Conservation (phyloP, 345 rosid genomes). For the Melaleuca quinquenervia region DNA sequence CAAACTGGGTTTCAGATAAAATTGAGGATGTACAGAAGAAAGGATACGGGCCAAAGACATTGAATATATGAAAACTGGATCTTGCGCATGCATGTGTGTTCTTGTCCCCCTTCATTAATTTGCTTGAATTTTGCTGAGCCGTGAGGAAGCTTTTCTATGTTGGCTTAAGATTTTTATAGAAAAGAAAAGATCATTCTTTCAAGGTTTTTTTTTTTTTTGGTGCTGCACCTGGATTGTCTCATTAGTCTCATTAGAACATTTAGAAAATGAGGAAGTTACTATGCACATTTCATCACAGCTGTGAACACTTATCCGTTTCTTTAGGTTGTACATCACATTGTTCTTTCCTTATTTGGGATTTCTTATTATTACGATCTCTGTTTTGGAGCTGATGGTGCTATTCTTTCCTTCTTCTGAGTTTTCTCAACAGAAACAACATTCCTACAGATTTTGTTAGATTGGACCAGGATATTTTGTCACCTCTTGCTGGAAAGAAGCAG, state of each 20-base stretch:
- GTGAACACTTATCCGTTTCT: not conserved
- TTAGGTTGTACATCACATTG: not conserved
- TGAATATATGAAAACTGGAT: not conserved
- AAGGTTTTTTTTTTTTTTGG: not conserved
- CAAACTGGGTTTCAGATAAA: not conserved
- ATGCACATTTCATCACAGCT: not conserved
- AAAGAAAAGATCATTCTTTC: not conserved
- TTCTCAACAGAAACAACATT: conserved; percentile 14
- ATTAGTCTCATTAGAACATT: not conserved
- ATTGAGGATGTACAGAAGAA: not conserved
- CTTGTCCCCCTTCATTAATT: not conserved
- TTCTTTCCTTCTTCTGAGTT: not conserved
- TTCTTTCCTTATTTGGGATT: not conserved
- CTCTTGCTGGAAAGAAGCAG: conserved; percentile 83
- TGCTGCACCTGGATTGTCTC: not conserved
- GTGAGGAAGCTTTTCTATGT: not conserved
- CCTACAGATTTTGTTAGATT: conserved; percentile 58
- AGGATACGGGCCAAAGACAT: not conserved
- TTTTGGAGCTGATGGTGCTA: not conserved
- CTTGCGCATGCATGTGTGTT: not conserved
- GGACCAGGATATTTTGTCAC: conserved; percentile 88
- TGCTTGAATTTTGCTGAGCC: not conserved
- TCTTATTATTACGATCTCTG: not conserved
- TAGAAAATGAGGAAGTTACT: not conserved
- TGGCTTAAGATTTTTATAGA: not conserved